Conservation (phyloP, 805 yeast genomes). For the Aciculoconidium aculeatum region DNA sequence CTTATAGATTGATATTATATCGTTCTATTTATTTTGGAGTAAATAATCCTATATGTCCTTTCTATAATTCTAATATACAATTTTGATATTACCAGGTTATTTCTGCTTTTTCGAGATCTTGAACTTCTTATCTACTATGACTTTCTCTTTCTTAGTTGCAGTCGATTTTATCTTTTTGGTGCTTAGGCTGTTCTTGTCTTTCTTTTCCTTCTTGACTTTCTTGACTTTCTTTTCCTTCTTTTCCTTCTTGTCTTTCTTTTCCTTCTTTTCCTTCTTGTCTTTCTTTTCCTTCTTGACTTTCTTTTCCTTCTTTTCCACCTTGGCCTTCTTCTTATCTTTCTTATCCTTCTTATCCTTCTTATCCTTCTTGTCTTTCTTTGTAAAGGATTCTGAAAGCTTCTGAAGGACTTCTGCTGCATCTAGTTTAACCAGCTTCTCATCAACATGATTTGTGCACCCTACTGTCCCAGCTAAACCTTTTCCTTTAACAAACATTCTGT, state of each 20-base stretch:
- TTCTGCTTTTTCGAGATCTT: neutral
- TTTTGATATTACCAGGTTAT: neutral
- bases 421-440: constrained; percentile 10
- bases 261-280: constrained; percentile 16
- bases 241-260: constrained; percentile 17
- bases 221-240: constrained; percentile 22
- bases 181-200: constrained; percentile 9
- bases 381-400: constrained; percentile 10
- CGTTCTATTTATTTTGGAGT: too few relatives aligned
- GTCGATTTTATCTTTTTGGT: constrained; percentile 1
- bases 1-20: constrained; percentile 2
- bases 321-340: constrained; percentile 18
- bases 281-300: constrained; percentile 21
- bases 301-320: constrained; percentile 18
- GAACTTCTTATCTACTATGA: constrained; percentile 1
- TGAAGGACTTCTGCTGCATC: constrained; percentile 13
- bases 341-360: constrained; percentile 15
- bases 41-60: too few relatives aligned
- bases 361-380: constrained; percentile 19
- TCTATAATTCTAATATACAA: constrained; percentile 4
- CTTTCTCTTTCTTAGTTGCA: constrained; percentile 5
- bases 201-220: constrained; percentile 15
- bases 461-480: constrained; percentile 78
- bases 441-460: constrained; percentile 30
- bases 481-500: constrained; percentile 82